A percentile compares a stretch with the other conserved stretches of the same genome.
Evolutionary conservation across 2,329 filamentous ascomycete genomes (phyloP).

Genomic region (Thielaviopsis punctulata): DNA sequence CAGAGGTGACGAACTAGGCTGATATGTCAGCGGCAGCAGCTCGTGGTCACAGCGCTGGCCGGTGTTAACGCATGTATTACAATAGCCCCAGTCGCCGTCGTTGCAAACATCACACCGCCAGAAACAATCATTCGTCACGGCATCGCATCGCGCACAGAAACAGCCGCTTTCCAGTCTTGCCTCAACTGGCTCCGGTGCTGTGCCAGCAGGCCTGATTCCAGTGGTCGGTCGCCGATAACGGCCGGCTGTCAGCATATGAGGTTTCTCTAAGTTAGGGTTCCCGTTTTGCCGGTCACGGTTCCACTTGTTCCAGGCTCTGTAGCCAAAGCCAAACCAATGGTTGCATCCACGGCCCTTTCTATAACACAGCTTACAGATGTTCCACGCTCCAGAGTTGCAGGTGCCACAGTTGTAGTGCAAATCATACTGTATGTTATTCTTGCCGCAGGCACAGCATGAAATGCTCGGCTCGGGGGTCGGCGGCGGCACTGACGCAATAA

Average conservation of each 20-base stretch:
- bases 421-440: conserved; percentile 61
- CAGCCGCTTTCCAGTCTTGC: conserved; percentile 58
- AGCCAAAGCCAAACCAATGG: conserved; percentile 79
- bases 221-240: conserved; percentile 33
- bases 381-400: conserved; percentile 56
- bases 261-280: conserved; percentile 25
- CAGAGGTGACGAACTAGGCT: conserved; percentile 20
- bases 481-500: not conserved
- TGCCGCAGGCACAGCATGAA: conserved; percentile 53
- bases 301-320: conserved; percentile 51
- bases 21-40: conserved; percentile 57
- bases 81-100: conserved; percentile 88
- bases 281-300: conserved; percentile 28
- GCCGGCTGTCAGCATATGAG: conserved; percentile 41
- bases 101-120: conserved; percentile 84
- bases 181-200: conserved; percentile 48
- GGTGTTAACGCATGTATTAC: conserved; percentile 70
- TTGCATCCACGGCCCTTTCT: conserved; percentile 58
- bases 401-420: conserved; percentile 67
- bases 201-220: not conserved
- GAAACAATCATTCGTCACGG: conserved; percentile 65
- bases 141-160: conserved; percentile 64
- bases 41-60: conserved; percentile 68
- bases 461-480: conserved; percentile 46
- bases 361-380: conserved; percentile 71